phyloP scores from a whole-genome alignment of 1,284 basidiomycete genomes.

The Exobasidium cylindrosporum region DNA sequence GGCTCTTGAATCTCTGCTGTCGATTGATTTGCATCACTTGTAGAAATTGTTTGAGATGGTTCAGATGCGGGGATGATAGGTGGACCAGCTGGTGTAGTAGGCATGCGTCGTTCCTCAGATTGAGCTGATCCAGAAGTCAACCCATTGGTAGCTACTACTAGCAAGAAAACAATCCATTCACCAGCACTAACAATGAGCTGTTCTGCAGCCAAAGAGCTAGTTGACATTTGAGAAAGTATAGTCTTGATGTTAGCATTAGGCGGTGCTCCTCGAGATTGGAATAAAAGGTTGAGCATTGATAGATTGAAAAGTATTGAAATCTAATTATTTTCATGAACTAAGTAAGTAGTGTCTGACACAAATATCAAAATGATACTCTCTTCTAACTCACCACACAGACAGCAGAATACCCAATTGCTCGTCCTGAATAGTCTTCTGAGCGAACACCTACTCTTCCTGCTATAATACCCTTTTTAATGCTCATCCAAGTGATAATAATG shows the following conservation, averaged over 20 bases:
- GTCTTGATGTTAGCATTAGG: neutral
- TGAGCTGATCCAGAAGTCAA: neutral
- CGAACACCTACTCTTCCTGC: neutral
- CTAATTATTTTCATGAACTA: too few species aligned
- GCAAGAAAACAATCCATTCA: constrained; percentile 7
- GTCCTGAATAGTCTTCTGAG: neutral
- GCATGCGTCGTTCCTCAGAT: neutral
- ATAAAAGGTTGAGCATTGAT: constrained; percentile 8
- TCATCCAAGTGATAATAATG: neutral
- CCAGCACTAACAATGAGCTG: constrained; percentile 32
- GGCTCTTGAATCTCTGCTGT: neutral
- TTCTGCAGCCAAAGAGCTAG: constrained; percentile 29
- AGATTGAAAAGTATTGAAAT: constrained; percentile 10
- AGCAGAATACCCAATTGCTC: constrained; percentile 1
- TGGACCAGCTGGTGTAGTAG: neutral
- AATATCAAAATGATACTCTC: too few species aligned
- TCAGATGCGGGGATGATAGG: neutral
- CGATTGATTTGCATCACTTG: neutral
- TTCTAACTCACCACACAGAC: neutral
- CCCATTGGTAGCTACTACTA: neutral
- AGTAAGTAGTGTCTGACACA: too few species aligned
- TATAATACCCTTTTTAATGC: neutral
- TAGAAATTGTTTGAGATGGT: neutral
- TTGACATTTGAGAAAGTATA: constrained; percentile 23
- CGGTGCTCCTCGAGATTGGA: neutral